phyloP scores from a whole-genome alignment of 768 basidiomycete species.

The Mycena latifolia region DNA sequence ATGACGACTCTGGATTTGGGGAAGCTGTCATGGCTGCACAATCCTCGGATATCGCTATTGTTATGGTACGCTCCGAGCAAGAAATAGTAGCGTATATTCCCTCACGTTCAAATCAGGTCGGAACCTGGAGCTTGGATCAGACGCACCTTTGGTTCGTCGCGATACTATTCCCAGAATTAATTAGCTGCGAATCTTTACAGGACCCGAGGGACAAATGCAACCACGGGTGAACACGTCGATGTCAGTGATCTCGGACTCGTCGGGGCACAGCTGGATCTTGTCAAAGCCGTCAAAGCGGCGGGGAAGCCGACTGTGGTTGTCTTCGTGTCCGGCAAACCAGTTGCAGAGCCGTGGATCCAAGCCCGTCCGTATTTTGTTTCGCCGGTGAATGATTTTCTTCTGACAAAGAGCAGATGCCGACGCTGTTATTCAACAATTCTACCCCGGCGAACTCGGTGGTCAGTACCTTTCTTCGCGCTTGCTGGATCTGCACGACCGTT shows the following conservation, averaged over 20 bases:
- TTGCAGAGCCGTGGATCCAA: constrained; percentile 81
- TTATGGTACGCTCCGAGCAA: constrained; percentile 55
- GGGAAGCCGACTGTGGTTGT: constrained; percentile 78
- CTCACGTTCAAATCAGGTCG: neutral
- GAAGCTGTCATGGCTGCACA: constrained; percentile 67
- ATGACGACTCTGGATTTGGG: constrained; percentile 66
- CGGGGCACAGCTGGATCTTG: constrained; percentile 72
- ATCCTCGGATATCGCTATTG: constrained; percentile 69
- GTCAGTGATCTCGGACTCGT: constrained; percentile 71
- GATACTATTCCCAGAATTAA: neutral
- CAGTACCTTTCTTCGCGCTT: constrained; percentile 3
- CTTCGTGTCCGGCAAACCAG: constrained; percentile 75
- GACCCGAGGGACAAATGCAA: constrained; percentile 75
- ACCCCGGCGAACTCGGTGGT: constrained; percentile 79
- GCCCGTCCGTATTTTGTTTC: constrained; percentile 53
- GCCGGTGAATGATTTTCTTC: neutral
- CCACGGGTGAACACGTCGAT: constrained; percentile 80
- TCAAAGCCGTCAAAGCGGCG: constrained; percentile 70
- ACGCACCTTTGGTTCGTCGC: neutral
- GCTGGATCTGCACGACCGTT: neutral
- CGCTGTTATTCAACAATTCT: constrained; percentile 80
- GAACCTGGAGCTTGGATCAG: neutral
- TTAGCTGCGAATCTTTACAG: constrained; percentile 49
- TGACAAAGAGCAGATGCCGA: constrained; percentile 63
- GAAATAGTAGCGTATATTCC: neutral